Conservation (phyloP, 805 yeast species). For the Ogataea haglerorum region DNA sequence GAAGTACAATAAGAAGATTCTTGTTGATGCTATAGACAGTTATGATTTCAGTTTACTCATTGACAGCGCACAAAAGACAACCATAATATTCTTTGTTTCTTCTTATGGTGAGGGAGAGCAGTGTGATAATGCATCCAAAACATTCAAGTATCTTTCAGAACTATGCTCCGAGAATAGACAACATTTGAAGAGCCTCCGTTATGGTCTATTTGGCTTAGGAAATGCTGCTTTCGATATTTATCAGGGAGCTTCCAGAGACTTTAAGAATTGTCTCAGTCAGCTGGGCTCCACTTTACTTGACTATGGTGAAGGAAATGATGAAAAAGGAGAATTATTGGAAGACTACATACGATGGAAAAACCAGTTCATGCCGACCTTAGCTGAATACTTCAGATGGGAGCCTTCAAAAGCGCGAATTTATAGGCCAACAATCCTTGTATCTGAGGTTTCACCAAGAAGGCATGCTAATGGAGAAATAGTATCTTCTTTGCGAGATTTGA, state of each 20-base stretch:
- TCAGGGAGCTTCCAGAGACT: conserved; percentile 71
- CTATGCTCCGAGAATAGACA: background rate
- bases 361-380: conserved; percentile 60
- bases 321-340: conserved; percentile 84
- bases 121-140: conserved; percentile 79
- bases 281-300: conserved; percentile 66
- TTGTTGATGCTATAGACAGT: conserved; percentile 71
- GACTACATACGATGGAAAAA: conserved; percentile 91
- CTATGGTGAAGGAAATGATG: conserved; percentile 89
- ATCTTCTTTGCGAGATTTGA: conserved; percentile 14
- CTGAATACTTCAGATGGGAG: conserved; percentile 54
- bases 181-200: conserved; percentile 39
- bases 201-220: conserved; percentile 83
- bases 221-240: conserved; percentile 86
- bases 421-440: conserved; percentile 54
- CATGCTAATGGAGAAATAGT: conserved; percentile 31
- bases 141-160: conserved; percentile 45
- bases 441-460: conserved; percentile 27
- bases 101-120: conserved; percentile 98
- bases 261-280: conserved; percentile 44
- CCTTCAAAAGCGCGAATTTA: conserved; percentile 64
- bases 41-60: conserved; percentile 69
- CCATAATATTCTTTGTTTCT: conserved; percentile 63
- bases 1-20: conserved; percentile 63
- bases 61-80: conserved; percentile 44